A percentile compares a stretch with the other conserved stretches of the same genome.
phyloP scores from a whole-genome alignment of 176 grass and related monocot genomes.

The Lolium perenne region DNA sequence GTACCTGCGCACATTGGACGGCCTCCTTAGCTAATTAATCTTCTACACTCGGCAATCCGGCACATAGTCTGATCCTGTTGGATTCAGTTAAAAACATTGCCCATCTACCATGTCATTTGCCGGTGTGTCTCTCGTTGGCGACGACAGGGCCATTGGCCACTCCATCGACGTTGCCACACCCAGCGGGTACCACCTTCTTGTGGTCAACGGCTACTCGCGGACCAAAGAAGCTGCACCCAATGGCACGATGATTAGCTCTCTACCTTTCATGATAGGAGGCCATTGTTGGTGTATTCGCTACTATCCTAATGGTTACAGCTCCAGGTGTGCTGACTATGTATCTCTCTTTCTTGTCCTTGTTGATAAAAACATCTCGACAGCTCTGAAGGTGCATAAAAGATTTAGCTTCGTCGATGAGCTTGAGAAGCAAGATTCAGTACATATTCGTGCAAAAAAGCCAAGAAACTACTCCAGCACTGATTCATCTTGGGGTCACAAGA shows the following conservation, averaged over 20 bases:
- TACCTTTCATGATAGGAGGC: neutral
- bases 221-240: neutral
- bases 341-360: neutral
- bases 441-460: neutral
- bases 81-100: neutral
- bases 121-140: neutral
- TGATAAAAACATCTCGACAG: neutral
- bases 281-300: neutral
- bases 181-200: neutral
- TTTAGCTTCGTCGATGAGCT: neutral
- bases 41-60: neutral
- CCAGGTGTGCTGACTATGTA: accelerated
- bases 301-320: neutral
- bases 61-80: neutral
- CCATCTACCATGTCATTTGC: neutral
- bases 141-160: neutral
- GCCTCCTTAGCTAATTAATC: neutral
- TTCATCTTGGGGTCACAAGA: neutral
- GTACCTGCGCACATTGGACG: neutral
- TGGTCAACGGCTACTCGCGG: neutral
- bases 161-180: neutral
- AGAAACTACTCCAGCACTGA: neutral
- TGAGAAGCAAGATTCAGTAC: neutral
- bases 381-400: neutral
- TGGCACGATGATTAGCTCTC: neutral